Conservation (phyloP, 345 rosid species). For the Salix arbutifolia region DNA sequence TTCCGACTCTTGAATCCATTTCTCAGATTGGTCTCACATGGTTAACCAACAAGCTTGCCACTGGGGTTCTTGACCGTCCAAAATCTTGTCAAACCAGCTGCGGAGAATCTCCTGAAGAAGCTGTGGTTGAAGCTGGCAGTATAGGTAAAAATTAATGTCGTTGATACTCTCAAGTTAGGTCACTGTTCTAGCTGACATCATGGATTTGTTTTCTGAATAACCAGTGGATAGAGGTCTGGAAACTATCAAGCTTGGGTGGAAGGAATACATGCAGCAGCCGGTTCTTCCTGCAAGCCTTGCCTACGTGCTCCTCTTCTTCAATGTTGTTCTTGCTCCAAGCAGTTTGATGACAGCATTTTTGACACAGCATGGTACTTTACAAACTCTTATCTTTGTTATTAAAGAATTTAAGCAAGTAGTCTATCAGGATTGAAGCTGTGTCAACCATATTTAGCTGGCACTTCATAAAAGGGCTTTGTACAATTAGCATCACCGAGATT, state of each 20-base stretch:
- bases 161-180: neutral
- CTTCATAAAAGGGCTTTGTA: neutral
- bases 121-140: conserved; percentile 26
- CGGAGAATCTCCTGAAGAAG: conserved; percentile 26
- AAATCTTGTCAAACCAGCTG: conserved; percentile 54
- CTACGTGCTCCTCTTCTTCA: conserved; percentile 77
- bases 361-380: conserved; percentile 64
- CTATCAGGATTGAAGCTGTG: neutral
- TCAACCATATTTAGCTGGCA: neutral
- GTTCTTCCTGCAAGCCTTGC: conserved; percentile 98
- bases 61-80: conserved; percentile 81
- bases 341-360: conserved; percentile 96
- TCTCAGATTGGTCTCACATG: conserved; percentile 65
- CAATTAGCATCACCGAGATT: no score
- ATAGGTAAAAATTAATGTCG: conserved; percentile 43
- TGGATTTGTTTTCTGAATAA: conserved; percentile 17
- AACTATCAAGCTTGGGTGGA: conserved; percentile 92
- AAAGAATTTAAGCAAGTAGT: neutral
- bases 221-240: conserved; percentile 53
- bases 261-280: conserved; percentile 86
- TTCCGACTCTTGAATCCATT: conserved; percentile 7
- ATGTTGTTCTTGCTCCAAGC: conserved; percentile 84
- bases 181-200: neutral
- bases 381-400: neutral
- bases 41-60: conserved; percentile 75